These are phyloP conservation scores for Pythium guiyangense DNA, from an alignment of 352 stramenopile genomes.

Conservation along the genomic window DNA sequence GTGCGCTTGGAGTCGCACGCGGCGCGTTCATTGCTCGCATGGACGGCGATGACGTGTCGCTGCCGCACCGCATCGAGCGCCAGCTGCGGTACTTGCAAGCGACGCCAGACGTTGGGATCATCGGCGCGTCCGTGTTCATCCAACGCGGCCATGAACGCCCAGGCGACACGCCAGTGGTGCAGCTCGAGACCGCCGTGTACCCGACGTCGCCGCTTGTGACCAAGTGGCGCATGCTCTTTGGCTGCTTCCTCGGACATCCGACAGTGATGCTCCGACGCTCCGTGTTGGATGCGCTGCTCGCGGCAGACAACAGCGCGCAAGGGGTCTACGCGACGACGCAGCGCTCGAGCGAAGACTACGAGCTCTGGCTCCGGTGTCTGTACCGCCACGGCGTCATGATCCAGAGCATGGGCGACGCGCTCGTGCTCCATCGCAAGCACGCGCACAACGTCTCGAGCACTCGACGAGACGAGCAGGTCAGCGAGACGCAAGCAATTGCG, in stretches of 20 bases:
- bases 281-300: conserved; percentile 23
- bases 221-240: conserved; percentile 73
- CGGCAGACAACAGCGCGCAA: conserved; percentile 8
- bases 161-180: neutral
- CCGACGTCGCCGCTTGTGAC: conserved; percentile 53
- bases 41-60: conserved; percentile 80
- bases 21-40: conserved; percentile 70
- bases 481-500: conserved; percentile 35
- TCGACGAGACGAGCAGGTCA: conserved; percentile 25
- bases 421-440: conserved; percentile 51
- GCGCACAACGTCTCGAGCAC: conserved; percentile 15
- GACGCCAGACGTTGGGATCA: conserved; percentile 32
- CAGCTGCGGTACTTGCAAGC: conserved; percentile 44
- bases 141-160: conserved; percentile 8
- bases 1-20: conserved; percentile 42
- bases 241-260: conserved; percentile 71
- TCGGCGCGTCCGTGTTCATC: conserved; percentile 33
- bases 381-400: conserved; percentile 32
- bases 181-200: conserved; percentile 31
- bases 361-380: conserved; percentile 69
- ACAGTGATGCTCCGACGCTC: conserved; percentile 73
- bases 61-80: conserved; percentile 43
- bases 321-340: conserved; percentile 35
- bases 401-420: conserved; percentile 43
- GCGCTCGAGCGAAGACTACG: conserved; percentile 73